Percentiles rank a stretch among this genome's conserved stretches.
phyloP scores from a whole-genome alignment of 202 grass and related monocot species.

The Brachypodium distachyon region DNA sequence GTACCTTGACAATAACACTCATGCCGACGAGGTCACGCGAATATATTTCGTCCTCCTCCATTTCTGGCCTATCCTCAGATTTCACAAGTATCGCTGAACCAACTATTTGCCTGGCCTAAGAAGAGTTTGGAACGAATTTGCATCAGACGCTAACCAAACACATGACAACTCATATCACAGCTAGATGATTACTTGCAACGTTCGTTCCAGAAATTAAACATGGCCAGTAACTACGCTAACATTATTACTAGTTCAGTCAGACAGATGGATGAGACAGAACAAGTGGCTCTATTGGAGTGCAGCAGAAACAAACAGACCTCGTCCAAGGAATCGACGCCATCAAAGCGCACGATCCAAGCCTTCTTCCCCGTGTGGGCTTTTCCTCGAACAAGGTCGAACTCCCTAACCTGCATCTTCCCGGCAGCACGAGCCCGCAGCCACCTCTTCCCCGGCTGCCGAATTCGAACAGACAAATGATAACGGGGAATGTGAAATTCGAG shows the following conservation, averaged over 20 bases:
- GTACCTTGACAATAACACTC: slow-evolving; percentile 82
- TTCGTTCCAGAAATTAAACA: neutral
- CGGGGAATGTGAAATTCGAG: neutral
- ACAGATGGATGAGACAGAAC: neutral
- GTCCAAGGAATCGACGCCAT: slow-evolving; percentile 56
- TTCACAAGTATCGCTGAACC: slow-evolving; percentile 73
- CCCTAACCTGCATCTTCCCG: slow-evolving; percentile 47
- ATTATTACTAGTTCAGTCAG: neutral
- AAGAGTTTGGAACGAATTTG: neutral
- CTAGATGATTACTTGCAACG: neutral
- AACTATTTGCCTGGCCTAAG: slow-evolving; percentile 75
- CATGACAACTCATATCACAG: neutral
- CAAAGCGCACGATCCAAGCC: slow-evolving; percentile 75
- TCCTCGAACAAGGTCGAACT: slow-evolving; percentile 56
- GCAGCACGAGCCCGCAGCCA: slow-evolving; percentile 69
- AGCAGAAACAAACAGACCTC: slow-evolving; percentile 39
- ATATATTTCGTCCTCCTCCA: slow-evolving; percentile 78
- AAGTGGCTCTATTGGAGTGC: neutral
- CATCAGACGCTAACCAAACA: neutral
- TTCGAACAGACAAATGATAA: neutral
- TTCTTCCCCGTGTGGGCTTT: slow-evolving; percentile 74
- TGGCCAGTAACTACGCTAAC: neutral
- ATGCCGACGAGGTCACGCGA: slow-evolving; percentile 82
- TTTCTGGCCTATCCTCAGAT: slow-evolving; percentile 62
- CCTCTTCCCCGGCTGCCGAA: slow-evolving; percentile 61